Base-by-base conservation (phyloP, 2,329 filamentous ascomycete species). In the Neopestalotiopsis sp. region DNA sequence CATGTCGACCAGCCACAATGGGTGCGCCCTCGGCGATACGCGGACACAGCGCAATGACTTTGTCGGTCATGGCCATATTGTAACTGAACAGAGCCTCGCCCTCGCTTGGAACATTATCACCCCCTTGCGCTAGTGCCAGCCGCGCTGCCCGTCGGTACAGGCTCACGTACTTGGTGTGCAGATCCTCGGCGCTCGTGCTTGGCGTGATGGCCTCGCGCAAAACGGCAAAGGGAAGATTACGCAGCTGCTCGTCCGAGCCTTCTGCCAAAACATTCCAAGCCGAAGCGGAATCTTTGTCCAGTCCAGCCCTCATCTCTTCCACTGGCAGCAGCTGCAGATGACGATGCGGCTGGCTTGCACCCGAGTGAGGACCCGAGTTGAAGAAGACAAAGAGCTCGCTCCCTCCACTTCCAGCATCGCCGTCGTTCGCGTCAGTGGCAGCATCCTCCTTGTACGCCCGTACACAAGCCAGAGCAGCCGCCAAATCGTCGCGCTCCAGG, bases 291-390 rank as follows among this genome's bases (percentile, higher is more conserved):
- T 40, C 59, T 12, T 71, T 65, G 0, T 76, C 78, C 5, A 90
- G 72, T 0, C 88, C 89, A 13, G 85, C 84, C 45, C 81, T 83
- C 90, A 94, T 93, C 20, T 84, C 80, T 7, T 86, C 84, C 0
- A 93, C 84, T 0, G 91, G 90, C 3, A 94, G 79, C n/a, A 94
- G 84, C 77, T 94, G 92, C 32, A 94, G 78, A 74, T 94, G 92
- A 4, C 92, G 80, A 75, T 94, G 92, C 13, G 91, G 87, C 76
- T 94, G 91, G 72, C 89, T 92, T 1, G 91, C 91, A 2, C 91
- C 92, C 4, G 90, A 92, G 74, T 91, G 85, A 12, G 84, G 78
- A 1, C 92, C 92, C 40, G 88, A 90, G 78, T 94, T 94, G 84
- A 91, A 93, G 75, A 92, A 92, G 0, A 86, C 89, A 72, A 87